Evolutionary conservation across 441 rosid species (phyloP).

Genomic region (Aleurites moluccanus): DNA sequence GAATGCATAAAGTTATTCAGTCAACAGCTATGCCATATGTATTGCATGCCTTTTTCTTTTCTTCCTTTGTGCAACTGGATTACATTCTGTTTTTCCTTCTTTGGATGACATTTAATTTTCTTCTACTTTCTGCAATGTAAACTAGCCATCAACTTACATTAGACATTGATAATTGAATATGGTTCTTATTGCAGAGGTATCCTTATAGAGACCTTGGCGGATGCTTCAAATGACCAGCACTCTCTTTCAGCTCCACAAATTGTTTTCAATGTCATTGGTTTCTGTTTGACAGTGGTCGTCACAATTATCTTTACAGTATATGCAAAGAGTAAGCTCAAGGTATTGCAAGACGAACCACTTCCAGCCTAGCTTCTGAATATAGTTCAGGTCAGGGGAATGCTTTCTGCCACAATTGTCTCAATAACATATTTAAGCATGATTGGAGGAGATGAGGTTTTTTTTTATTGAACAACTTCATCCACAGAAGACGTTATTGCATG

Average conservation of each 20-base stretch:
- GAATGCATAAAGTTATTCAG: not conserved
- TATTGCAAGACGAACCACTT: constrained; percentile 55
- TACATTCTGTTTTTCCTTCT: not conserved
- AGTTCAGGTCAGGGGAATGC: not conserved
- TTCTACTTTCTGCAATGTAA: not conserved
- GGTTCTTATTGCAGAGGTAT: constrained; percentile 60
- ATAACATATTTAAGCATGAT: constrained; percentile 15
- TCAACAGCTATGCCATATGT: not conserved
- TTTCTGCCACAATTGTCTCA: not conserved
- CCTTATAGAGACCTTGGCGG: constrained; percentile 70
- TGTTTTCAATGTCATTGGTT: constrained; percentile 67
- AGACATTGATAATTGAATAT: not conserved
- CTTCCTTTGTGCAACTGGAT: not conserved
- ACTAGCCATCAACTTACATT: not conserved
- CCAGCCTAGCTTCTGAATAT: constrained; percentile 35
- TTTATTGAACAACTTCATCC: constrained; percentile 44
- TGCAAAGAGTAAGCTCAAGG: constrained; percentile 74
- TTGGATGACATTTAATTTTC: not conserved
- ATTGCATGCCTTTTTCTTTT: not conserved
- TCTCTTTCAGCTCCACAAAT: constrained; percentile 71
- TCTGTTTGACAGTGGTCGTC: constrained; percentile 60
- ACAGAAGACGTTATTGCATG: constrained; percentile 7
- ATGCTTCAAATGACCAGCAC: constrained; percentile 65
- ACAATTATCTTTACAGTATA: constrained; percentile 67
- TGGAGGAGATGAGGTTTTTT: constrained; percentile 38